Evolutionary conservation across 1,284 basidiomycete species (phyloP), one percentile per base, ranked within the genome.

Genomic region (Apiotrichum veenhuisii): DNA sequence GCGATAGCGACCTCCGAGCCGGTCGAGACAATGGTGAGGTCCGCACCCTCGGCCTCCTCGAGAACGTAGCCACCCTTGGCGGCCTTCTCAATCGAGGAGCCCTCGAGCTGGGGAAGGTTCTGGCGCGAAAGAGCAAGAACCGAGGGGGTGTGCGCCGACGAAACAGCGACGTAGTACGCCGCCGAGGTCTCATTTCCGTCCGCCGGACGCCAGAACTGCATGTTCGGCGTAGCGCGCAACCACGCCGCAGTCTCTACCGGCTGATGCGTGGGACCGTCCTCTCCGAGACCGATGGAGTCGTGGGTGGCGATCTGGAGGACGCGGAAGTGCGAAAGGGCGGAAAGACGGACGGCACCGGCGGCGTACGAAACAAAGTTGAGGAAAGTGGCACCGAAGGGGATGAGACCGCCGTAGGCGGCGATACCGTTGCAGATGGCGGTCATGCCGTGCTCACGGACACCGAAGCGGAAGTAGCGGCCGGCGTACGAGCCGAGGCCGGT

Each of bases 371-470:
- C 89, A 74, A 96, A 96, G 85, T 94, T 95, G 85, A 91, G 77
- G 86, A 92, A 95, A 53, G 91, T 94, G 63, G 86, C 90, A 64
- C 87, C 84, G 79, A 89, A 91, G 49, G 89, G 90, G 64, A 91
- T 83, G 67, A 91, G 85, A 73, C 74, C 76, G 56, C 89, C 89
- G 77, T 93, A 95, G 18, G 91, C 91, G 64, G 81, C 78, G 62
- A 95, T 77, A 77, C 91, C 91, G 77, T 95, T 95, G 70, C 87
- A 90, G 73, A 96, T 91, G 62, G 93, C 93, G 71, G 88, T 90
- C 93, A 97, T 97, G 69, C 83, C 93, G 78, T 97, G 93, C 79
- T 97, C 93, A 79, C 93, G 90, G 58, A 97, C 92, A 85, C 93
- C 93, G 80, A 89, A 97, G 57, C 91, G 89, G 76, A 97, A 85